phyloP scores from a whole-genome alignment of 352 stramenopile genomes.

The Pythium brassicae region DNA sequence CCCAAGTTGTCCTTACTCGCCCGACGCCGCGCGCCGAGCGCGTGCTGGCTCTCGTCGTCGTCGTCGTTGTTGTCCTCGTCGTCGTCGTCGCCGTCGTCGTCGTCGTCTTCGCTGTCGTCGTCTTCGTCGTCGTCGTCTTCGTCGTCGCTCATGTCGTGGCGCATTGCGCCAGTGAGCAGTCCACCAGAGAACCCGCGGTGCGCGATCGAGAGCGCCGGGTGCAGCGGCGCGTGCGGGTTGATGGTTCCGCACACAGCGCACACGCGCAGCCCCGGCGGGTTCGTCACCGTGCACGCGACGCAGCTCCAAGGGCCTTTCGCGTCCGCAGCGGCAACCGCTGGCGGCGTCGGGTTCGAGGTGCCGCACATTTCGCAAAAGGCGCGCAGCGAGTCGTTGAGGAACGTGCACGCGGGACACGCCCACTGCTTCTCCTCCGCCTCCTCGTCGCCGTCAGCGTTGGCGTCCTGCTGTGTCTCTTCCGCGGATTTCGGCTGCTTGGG shows the following conservation, averaged over 20 bases:
- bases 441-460: constrained; percentile 8
- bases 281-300: constrained; percentile 69
- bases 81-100: constrained; percentile 21
- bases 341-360: constrained; percentile 43
- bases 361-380: constrained; percentile 76
- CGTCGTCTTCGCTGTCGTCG: constrained; percentile 26
- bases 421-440: constrained; percentile 26
- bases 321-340: neutral
- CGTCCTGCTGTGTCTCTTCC: neutral
- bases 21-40: neutral
- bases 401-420: constrained; percentile 68
- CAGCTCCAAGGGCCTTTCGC: constrained; percentile 52
- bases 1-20: neutral
- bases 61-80: constrained; percentile 25
- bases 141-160: constrained; percentile 18
- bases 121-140: constrained; percentile 18
- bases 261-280: constrained; percentile 36
- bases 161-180: constrained; percentile 14
- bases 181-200: constrained; percentile 17
- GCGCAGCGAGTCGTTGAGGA: constrained; percentile 55
- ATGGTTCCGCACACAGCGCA: constrained; percentile 59
- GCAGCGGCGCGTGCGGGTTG: constrained; percentile 50
- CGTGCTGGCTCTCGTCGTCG: constrained; percentile 21
- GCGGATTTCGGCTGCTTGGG: too few relatives aligned
- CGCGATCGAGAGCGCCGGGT: constrained; percentile 33